These are phyloP conservation scores for Hibiscus syriacus DNA, from an alignment of 345 rosid species.

Conservation along the genomic window DNA sequence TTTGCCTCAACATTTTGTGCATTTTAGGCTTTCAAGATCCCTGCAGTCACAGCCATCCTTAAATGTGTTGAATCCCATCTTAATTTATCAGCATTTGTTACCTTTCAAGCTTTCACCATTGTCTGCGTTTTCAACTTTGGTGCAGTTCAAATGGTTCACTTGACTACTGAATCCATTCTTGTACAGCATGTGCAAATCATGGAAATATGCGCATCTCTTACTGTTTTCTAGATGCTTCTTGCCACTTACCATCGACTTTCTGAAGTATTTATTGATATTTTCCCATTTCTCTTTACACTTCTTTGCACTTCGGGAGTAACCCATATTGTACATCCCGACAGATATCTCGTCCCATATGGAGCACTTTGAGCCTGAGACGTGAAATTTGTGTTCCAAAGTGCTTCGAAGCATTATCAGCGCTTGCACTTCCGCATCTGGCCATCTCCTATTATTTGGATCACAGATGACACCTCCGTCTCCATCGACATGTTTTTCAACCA, in stretches of 20 bases:
- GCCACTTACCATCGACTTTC: conserved; percentile 34
- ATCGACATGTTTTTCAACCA: neutral
- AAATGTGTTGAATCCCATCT: neutral
- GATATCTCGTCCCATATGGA: conserved; percentile 70
- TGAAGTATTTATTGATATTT: conserved; percentile 70
- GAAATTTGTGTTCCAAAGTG: conserved; percentile 37
- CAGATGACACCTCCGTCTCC: neutral
- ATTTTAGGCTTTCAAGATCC: neutral
- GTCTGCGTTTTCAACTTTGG: neutral
- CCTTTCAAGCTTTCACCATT: neutral
- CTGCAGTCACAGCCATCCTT: neutral
- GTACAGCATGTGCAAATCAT: conserved; percentile 40
- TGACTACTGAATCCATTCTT: conserved; percentile 26
- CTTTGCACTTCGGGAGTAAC: conserved; percentile 50
- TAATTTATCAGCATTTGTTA: neutral
- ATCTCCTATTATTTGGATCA: conserved; percentile 27
- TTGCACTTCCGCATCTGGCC: conserved; percentile 55
- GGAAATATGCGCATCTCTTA: conserved; percentile 43
- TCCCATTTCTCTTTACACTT: conserved; percentile 91
- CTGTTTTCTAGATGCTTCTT: conserved; percentile 37
- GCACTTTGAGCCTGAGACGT: conserved; percentile 24
- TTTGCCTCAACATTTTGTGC: neutral
- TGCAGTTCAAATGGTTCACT: conserved; percentile 9
- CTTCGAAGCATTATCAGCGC: conserved; percentile 53
- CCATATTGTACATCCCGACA: conserved; percentile 42